Base-by-base conservation (phyloP, 1,139 yeast genomes). In the Nakaseomyces sp. region DNA sequence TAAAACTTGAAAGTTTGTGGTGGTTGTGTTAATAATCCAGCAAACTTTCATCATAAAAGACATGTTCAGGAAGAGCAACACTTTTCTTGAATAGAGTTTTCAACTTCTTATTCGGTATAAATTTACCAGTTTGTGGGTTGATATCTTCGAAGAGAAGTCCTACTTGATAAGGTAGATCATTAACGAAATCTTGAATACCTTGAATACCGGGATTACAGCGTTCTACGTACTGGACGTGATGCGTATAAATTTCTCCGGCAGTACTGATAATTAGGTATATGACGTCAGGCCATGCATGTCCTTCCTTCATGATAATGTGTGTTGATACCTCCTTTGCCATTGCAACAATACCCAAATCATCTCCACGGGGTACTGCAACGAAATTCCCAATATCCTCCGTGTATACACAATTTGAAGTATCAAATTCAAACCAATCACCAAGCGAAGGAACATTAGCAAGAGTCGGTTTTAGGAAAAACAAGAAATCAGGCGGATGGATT, bases 401-500 rank as follows among this genome's bases (percentile, higher is more conserved):
- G 16, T 32, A 32, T 12, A 32, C 36, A 13, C 36, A 32, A 3
- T 32, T 32, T 9, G 36, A 17, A 18, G 24, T 32, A n/a, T 32
- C 36, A 32, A 32, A 32, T 3, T 32, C 36, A 18, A 32, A 32
- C 36, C 36, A 32, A 18, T 32, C 36, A 10, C 36, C 24, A 7
- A 32, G 18, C 3, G 15, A 6, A 17, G 36, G 36, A 18, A 18
- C 12, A 17, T 32, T 32, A 17, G 5, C 10, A 17, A 17, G 1
- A 7, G 36, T 32, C 4, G 36, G 36, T 5, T 18, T 32, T 5
- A 32, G 10, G 13, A 35, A 35, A 22, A 20, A 35, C 12, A 35
- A n/a, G 12, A 35, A 35, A 35, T 35, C 38, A 6, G 38, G 38
- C 2, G 38, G 38, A 13, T 35, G 38, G 3, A 35, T 22, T 20